These are phyloP conservation scores for Pyrenula aspistea DNA, from an alignment of 495 filamentous ascomycete genomes.

Conservation along the genomic window DNA sequence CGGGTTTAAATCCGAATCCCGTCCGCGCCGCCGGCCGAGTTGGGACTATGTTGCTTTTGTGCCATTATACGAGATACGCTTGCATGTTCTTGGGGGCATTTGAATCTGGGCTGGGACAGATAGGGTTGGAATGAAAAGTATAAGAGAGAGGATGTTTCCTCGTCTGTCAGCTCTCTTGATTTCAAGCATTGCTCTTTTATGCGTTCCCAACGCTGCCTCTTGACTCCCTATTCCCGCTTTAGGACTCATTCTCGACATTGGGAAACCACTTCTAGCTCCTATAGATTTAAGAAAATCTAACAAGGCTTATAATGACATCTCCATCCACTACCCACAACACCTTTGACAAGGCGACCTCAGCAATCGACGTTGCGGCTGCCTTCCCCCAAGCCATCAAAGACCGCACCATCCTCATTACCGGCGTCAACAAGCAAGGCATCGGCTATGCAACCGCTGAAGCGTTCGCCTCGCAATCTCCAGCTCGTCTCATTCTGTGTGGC, in stretches of 20 bases:
- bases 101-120: background rate
- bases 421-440: slow-evolving; percentile 26
- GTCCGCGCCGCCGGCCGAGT: background rate
- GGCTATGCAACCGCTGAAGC: slow-evolving; percentile 27
- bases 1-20: background rate
- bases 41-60: background rate
- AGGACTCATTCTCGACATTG: background rate
- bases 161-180: background rate
- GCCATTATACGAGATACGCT: background rate
- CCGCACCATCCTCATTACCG: slow-evolving; percentile 30
- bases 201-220: too few relatives aligned
- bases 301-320: slow-evolving; percentile 6
- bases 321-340: slow-evolving; percentile 21
- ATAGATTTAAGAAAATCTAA: background rate
- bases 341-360: slow-evolving; percentile 25
- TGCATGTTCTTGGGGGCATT: background rate
- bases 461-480: slow-evolving; percentile 31
- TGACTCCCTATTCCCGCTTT: background rate
- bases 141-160: background rate
- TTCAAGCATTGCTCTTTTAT: too few relatives aligned
- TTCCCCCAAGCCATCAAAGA: slow-evolving; percentile 21
- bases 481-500: slow-evolving; percentile 26
- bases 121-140: background rate
- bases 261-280: background rate
- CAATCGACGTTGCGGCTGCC: slow-evolving; percentile 23